Conservation (phyloP, 1,284 basidiomycete species). For the Puccinia coronata region DNA sequence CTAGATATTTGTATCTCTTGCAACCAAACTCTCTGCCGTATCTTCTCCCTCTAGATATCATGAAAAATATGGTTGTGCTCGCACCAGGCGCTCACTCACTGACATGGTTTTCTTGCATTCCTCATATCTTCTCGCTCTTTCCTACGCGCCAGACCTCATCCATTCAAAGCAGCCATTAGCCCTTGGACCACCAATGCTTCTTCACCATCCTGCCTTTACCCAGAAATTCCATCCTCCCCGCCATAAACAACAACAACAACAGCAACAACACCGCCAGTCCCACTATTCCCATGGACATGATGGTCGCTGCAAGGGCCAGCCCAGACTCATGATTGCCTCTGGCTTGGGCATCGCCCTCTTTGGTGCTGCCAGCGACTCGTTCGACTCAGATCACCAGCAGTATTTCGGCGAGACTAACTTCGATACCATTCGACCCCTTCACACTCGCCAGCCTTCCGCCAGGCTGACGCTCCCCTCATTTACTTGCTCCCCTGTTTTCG, state of each 20-base stretch:
- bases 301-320: neutral
- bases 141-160: neutral
- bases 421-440: constrained; percentile 28
- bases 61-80: too few relatives aligned
- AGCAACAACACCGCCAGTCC: too few relatives aligned
- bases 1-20: neutral
- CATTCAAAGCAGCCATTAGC: constrained; percentile 1
- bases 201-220: neutral
- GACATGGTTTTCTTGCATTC: neutral
- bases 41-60: too few relatives aligned
- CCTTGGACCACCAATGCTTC: neutral
- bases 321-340: neutral
- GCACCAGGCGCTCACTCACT: neutral
- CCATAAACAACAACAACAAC: neutral
- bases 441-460: constrained; percentile 12
- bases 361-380: constrained; percentile 1
- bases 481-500: neutral
- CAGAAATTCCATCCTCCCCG: neutral
- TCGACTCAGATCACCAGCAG: constrained; percentile 8
- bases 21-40: neutral
- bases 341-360: neutral
- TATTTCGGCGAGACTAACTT: constrained; percentile 15
- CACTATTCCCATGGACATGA: neutral
- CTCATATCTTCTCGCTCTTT: neutral
- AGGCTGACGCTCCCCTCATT: constrained; percentile 11